Conservation (phyloP, 495 filamentous ascomycete genomes). For the Podospora fimiseda region DNA sequence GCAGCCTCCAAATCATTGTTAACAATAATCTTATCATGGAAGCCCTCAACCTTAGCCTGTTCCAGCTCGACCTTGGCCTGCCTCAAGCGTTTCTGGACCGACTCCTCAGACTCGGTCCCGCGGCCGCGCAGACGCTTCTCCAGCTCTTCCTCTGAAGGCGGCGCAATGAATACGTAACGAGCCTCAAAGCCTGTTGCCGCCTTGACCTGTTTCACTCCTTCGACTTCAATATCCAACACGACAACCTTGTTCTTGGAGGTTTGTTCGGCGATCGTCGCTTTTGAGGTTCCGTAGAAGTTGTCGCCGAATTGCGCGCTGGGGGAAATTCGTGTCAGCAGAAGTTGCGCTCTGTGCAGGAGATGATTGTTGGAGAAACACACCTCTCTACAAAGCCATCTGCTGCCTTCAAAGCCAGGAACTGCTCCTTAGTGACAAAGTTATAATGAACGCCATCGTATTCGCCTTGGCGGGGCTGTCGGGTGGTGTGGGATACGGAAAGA, state of each 20-base stretch:
- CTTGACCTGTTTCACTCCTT: constrained; percentile 96
- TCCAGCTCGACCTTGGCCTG: constrained; percentile 81
- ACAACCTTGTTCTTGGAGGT: constrained; percentile 59
- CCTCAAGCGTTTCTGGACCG: constrained; percentile 62
- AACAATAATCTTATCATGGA: constrained; percentile 79
- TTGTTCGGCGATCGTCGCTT: constrained; percentile 68
- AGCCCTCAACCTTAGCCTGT: constrained; percentile 63
- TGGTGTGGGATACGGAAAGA: constrained; percentile 84
- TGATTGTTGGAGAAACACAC: constrained; percentile 2
- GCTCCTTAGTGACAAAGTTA: constrained; percentile 65
- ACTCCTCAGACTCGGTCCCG: constrained; percentile 76
- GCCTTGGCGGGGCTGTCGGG: constrained; percentile 65
- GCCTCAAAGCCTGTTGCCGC: constrained; percentile 65
- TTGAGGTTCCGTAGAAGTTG: constrained; percentile 82
- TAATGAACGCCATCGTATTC: constrained; percentile 76
- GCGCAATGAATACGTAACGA: constrained; percentile 79
- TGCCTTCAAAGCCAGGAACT: constrained; percentile 62
- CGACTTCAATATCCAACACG: constrained; percentile 90
- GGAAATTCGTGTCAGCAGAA: not conserved
- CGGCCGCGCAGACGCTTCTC: constrained; percentile 73
- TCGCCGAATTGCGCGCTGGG: constrained; percentile 71
- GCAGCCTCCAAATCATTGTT: constrained; percentile 86
- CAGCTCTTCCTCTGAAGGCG: constrained; percentile 67
- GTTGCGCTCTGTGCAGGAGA: not conserved
- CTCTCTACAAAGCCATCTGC: constrained; percentile 74